Base-by-base conservation (phyloP, 169 alveolate genomes). In the Plasmodium berghei region DNA sequence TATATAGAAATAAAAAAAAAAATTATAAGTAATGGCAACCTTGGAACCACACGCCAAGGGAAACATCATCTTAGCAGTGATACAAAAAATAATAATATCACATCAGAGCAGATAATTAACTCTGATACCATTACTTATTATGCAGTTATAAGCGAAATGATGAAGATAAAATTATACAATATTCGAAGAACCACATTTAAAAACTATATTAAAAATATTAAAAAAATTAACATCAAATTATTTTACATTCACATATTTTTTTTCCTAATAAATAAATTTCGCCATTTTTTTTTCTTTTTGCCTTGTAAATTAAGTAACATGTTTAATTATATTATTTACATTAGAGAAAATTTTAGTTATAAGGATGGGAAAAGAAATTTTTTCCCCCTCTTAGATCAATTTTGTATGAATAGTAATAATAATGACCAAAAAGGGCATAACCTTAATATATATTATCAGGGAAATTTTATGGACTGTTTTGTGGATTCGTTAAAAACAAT, bases 151-250 rank as follows among this genome's bases (percentile, higher is more conserved):
- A 86, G 64, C n/a, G 45, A 71, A 63, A 70, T 86, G 75, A 86
- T 86, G 91, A 86, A 71, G 22, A 45, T 71, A 42, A 71, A 86
- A 86, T 62, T 70, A 55, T 86, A 86, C 54, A 70, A 86, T 28
- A 16, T 61, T 24, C 59, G 87, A 71, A 42, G 59, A 28, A 58
- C 40, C 14, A 49, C 55, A 28, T 86, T 86, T 86, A 86, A 71
- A 18, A 86, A 86, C 64, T 86, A 86, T 71, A 64, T 86, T 14
- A 86, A 86, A 42, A 86, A 70, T 59, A 46, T 86, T 56, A 86
- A 86, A 72, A 69, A 86, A 71, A 10, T 58, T 34, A 70, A 77
- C 24, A 86, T 58, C 48, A 63, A 86, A 42, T 48, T 86, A 42
- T 86, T 86, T 86, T 86, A 86, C 24, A 34, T 86, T 24, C 24